phyloP scores from a whole-genome alignment of 305 asterid species.

The Fraxinus ornus region DNA sequence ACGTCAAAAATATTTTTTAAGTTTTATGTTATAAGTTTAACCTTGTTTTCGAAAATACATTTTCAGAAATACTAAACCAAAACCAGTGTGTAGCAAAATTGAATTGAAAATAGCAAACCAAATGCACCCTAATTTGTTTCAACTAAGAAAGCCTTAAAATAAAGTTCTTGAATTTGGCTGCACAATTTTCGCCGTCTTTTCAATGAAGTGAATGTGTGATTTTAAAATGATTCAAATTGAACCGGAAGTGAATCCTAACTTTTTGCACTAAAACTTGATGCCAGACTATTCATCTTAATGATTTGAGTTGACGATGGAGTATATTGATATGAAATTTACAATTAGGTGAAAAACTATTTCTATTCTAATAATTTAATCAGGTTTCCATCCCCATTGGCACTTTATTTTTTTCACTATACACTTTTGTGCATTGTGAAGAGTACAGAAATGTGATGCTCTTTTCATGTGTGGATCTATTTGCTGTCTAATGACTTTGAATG shows the following conservation, averaged over 20 bases:
- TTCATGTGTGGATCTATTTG: background rate
- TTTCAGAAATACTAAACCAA: background rate
- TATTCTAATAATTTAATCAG: background rate
- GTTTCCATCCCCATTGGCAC: background rate
- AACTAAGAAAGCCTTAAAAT: background rate
- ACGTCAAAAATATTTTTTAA: no score
- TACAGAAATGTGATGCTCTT: background rate
- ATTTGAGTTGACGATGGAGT: background rate
- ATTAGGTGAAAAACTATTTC: background rate
- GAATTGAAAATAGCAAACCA: background rate
- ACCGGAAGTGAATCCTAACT: background rate
- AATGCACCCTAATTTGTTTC: background rate
- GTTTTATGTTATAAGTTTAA: no score
- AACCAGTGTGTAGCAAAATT: background rate
- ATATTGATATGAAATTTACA: background rate
- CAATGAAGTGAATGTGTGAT: background rate
- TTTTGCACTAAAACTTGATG: background rate
- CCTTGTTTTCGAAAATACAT: background rate
- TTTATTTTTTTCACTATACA: background rate
- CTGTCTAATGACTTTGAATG: background rate
- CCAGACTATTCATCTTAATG: background rate
- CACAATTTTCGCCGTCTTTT: background rate
- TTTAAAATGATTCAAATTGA: background rate
- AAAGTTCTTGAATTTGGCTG: background rate
- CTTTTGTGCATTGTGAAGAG: background rate